Percentiles rank a stretch among this genome's conserved stretches.
Evolutionary conservation across 1,284 basidiomycete species (phyloP).

Genomic region (Ganoderma resinaceum): DNA sequence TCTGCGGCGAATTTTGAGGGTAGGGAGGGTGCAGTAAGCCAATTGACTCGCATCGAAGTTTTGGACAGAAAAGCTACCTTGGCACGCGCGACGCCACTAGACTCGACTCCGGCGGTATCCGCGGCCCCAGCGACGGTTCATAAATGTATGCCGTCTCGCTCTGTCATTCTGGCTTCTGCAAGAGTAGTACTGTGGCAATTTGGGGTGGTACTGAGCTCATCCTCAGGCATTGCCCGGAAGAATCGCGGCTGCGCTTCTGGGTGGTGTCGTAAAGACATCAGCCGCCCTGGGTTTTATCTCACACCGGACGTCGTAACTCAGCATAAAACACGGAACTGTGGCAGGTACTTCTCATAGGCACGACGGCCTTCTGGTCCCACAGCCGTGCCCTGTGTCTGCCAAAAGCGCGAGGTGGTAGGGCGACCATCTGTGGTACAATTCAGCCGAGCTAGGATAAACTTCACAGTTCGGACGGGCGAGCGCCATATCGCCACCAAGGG

Average conservation of each 20-base stretch:
- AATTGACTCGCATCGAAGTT: neutral
- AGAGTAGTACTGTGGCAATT: neutral
- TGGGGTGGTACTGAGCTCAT: neutral
- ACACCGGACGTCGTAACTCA: constrained; percentile 1
- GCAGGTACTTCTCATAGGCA: neutral
- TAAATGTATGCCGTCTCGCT: neutral
- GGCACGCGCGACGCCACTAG: constrained; percentile 4
- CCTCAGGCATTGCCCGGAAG: neutral
- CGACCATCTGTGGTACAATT: constrained; percentile 8
- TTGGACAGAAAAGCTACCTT: neutral
- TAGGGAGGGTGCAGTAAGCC: no score
- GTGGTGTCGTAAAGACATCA: constrained; percentile 9
- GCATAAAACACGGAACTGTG: neutral
- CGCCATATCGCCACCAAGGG: neutral
- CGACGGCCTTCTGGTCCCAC: constrained; percentile 7
- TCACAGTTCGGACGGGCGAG: neutral
- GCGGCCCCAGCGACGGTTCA: neutral
- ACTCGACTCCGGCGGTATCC: neutral
- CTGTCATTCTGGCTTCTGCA: neutral
- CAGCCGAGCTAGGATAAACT: neutral
- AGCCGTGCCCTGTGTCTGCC: constrained; percentile 5
- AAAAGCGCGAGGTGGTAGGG: neutral
- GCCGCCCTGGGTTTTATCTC: neutral
- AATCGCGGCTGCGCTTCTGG: constrained; percentile 1
- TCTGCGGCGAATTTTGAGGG: constrained; percentile 1